These are phyloP conservation scores for Theobroma cacao DNA, from an alignment of 345 rosid genomes.

Conservation along the genomic window DNA sequence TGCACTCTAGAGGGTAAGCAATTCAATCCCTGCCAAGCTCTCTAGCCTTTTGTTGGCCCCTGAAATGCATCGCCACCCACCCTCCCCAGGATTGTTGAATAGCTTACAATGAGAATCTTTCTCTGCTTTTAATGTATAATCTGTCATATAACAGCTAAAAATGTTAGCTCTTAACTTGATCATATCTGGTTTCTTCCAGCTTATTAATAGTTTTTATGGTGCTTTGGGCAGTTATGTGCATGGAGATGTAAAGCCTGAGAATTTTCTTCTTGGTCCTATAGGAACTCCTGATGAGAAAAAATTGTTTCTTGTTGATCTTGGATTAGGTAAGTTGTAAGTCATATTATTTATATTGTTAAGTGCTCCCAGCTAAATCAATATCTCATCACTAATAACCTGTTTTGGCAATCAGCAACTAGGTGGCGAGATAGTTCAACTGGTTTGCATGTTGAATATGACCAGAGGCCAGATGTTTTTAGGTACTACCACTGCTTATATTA, in stretches of 20 bases:
- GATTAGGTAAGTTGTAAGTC: conserved; percentile 47
- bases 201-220: background rate
- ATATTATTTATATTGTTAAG: background rate
- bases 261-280: conserved; percentile 66
- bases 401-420: conserved; percentile 48
- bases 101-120: background rate
- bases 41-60: background rate
- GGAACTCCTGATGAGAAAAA: conserved; percentile 60
- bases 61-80: background rate
- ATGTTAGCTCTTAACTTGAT: background rate
- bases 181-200: background rate
- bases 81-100: background rate
- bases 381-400: background rate
- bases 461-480: conserved; percentile 84
- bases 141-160: background rate
- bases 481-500: conserved; percentile 9
- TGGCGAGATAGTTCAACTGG: conserved; percentile 61
- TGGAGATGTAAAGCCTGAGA: conserved; percentile 84
- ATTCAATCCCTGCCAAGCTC: background rate
- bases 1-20: conserved; percentile 67
- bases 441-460: conserved; percentile 68
- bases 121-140: background rate
- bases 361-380: background rate
- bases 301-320: conserved; percentile 66
- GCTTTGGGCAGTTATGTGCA: conserved; percentile 53